A percentile compares a stretch with the other conserved stretches of the same genome.
phyloP scores from a whole-genome alignment of 2,329 filamentous ascomycete species.

The Calonectria hawksworthii region DNA sequence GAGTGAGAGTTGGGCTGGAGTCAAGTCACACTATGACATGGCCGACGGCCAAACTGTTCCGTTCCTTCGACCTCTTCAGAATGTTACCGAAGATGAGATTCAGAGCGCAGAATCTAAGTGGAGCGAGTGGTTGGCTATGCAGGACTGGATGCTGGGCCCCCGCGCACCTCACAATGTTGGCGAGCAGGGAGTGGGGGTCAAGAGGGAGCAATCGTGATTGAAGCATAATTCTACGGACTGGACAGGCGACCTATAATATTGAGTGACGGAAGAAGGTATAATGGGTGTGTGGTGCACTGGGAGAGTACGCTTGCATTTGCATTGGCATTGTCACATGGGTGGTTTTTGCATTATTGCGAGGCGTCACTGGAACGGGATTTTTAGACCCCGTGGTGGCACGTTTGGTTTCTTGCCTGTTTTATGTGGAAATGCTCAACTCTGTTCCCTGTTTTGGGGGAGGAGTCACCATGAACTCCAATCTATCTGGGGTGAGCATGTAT shows the following conservation, averaged over 20 bases:
- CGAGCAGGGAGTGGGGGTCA: slow-evolving; percentile 47
- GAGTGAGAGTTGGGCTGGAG: slow-evolving; percentile 88
- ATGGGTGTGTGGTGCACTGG: not conserved
- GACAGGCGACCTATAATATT: not conserved
- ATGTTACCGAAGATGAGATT: slow-evolving; percentile 84
- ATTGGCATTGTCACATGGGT: not conserved
- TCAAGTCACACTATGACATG: slow-evolving; percentile 94
- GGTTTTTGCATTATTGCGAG: slow-evolving; percentile 14
- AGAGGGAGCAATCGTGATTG: slow-evolving; percentile 46
- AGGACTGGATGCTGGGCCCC: slow-evolving; percentile 98
- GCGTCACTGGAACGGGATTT: slow-evolving; percentile 16
- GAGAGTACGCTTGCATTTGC: not conserved
- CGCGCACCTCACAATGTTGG: slow-evolving; percentile 68
- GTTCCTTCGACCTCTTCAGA: slow-evolving; percentile 86
- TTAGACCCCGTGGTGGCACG: slow-evolving; percentile 9
- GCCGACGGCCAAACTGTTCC: slow-evolving; percentile 85
- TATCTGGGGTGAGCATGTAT: slow-evolving; percentile 26
- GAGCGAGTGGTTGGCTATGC: slow-evolving; percentile 97
- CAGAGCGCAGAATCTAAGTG: slow-evolving; percentile 85
- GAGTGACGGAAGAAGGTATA: not conserved
- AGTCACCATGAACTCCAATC: slow-evolving; percentile 24
- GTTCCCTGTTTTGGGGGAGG: slow-evolving; percentile 13
- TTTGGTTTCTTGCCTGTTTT: slow-evolving; percentile 11
- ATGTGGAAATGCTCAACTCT: slow-evolving; percentile 24
- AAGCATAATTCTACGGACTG: not conserved